phyloP scores from a whole-genome alignment of 2,329 filamentous ascomycete genomes.

The Alternaria sp. region DNA sequence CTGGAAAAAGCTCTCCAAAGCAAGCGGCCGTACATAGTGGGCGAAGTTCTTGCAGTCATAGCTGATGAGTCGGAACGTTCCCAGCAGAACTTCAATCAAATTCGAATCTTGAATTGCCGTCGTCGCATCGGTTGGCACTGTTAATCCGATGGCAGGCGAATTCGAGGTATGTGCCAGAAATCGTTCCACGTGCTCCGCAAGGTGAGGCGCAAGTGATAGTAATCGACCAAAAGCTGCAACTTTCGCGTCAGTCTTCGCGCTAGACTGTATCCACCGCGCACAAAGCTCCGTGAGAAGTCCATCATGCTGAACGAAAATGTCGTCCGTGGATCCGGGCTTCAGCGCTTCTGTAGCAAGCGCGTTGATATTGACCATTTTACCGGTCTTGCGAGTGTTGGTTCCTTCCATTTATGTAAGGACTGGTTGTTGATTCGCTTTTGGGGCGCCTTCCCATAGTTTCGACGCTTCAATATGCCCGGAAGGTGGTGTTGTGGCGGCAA shows the following conservation, averaged over 20 bases:
- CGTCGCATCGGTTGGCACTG: constrained; percentile 1
- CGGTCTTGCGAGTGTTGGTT: constrained; percentile 25
- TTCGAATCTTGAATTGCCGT: constrained; percentile 12
- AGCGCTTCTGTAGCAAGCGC: constrained; percentile 56
- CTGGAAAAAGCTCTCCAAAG: constrained; percentile 73
- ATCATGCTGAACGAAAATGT: constrained; percentile 77
- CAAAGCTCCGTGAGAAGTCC: constrained; percentile 81
- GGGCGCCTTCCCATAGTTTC: constrained; percentile 51
- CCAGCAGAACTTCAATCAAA: constrained; percentile 64
- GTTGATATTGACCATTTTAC: constrained; percentile 41
- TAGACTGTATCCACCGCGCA: constrained; percentile 74
- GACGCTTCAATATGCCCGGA: constrained; percentile 38
- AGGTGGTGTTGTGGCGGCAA: constrained; percentile 29
- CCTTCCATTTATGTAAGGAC: constrained; percentile 30
- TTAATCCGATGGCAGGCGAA: constrained; percentile 33
- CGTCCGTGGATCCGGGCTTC: constrained; percentile 73
- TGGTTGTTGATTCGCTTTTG: constrained; percentile 23
- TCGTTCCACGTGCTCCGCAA: constrained; percentile 75
- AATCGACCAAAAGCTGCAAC: constrained; percentile 80
- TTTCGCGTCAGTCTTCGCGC: constrained; percentile 44
- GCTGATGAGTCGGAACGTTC: constrained; percentile 79
- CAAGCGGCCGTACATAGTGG: constrained; percentile 68
- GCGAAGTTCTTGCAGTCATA: constrained; percentile 76
- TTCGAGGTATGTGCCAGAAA: constrained; percentile 47
- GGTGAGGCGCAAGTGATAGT: constrained; percentile 80